A percentile compares a stretch with the other conserved stretches of the same genome.
Conservation (phyloP, 2,329 filamentous ascomycete species). For the Cladosporium colombiae region DNA sequence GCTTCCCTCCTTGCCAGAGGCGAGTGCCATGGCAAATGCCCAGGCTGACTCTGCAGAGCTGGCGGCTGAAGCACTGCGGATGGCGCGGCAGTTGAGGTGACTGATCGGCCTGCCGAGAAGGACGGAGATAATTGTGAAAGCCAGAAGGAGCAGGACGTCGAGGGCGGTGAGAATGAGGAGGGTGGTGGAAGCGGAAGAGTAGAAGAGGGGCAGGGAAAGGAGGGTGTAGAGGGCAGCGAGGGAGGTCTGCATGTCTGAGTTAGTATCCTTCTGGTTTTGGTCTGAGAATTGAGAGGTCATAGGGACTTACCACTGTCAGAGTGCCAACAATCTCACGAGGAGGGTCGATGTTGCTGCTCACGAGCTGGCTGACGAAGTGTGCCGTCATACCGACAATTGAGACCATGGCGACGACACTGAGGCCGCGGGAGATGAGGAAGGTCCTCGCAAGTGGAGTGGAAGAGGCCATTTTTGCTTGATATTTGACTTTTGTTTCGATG, state of each 20-base stretch:
- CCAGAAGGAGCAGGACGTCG: conserved; percentile 71
- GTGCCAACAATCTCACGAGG: conserved; percentile 76
- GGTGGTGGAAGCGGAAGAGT: conserved; percentile 74
- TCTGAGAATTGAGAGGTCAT: conserved; percentile 21
- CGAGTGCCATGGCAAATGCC: conserved; percentile 55
- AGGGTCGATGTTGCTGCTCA: conserved; percentile 63
- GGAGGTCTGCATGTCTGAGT: conserved; percentile 61
- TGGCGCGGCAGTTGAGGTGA: conserved; percentile 68
- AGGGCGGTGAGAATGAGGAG: conserved; percentile 69
- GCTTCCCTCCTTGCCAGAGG: conserved; percentile 53
- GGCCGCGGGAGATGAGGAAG: conserved; percentile 71
- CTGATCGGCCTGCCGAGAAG: conserved; percentile 79
- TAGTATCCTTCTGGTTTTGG: not conserved
- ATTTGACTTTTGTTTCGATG: not conserved
- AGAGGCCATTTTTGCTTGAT: conserved; percentile 47
- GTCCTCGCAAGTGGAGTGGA: conserved; percentile 69
- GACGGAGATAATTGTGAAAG: conserved; percentile 74
- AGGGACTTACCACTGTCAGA: conserved; percentile 69
- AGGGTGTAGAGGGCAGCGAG: conserved; percentile 75
- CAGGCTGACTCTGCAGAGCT: conserved; percentile 51
- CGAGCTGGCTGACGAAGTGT: conserved; percentile 79
- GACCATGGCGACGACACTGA: conserved; percentile 72
- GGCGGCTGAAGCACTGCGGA: conserved; percentile 50
- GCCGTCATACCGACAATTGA: conserved; percentile 76
- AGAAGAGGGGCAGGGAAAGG: conserved; percentile 72